Evolutionary conservation across 352 stramenopile species (phyloP).

Genomic region (Globisporangium splendens): DNA sequence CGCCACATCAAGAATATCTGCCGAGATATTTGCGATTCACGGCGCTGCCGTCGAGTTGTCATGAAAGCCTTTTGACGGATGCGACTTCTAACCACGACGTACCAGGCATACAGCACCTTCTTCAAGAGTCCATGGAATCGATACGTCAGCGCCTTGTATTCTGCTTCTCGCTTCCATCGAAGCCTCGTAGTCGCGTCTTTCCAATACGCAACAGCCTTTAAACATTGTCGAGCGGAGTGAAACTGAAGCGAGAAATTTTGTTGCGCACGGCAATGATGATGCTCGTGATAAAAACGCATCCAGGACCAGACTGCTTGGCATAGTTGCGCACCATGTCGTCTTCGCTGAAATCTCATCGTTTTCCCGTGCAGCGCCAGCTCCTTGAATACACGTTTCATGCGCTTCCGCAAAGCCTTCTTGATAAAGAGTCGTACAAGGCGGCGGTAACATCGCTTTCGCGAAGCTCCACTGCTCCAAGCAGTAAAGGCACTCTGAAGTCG

Average conservation of each 20-base stretch:
- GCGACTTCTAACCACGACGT: slow-evolving; percentile 12
- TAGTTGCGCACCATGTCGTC: slow-evolving; percentile 3
- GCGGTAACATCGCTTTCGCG: slow-evolving; percentile 30
- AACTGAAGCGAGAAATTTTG: slow-evolving; percentile 6
- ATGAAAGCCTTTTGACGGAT: slow-evolving; percentile 20
- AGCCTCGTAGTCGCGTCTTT: not conserved
- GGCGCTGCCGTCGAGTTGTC: not conserved
- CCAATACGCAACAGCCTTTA: slow-evolving; percentile 12
- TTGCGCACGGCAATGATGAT: not conserved
- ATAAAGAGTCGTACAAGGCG: slow-evolving; percentile 41
- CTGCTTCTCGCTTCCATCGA: not conserved
- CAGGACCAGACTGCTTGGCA: slow-evolving; percentile 4
- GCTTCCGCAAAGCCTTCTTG: slow-evolving; percentile 25
- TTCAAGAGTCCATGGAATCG: slow-evolving; percentile 25
- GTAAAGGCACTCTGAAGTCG: slow-evolving; percentile 13
- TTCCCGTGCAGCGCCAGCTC: slow-evolving; percentile 15
- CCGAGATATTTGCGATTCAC: not conserved
- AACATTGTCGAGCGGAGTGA: slow-evolving; percentile 5
- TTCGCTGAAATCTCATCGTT: slow-evolving; percentile 10
- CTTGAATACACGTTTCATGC: slow-evolving; percentile 15
- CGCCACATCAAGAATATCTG: slow-evolving; percentile 5
- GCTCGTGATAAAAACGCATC: slow-evolving; percentile 1
- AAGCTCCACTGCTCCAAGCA: slow-evolving; percentile 23
- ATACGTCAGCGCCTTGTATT: slow-evolving; percentile 22
- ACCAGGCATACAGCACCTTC: slow-evolving; percentile 26